Evolutionary conservation across 352 stramenopile genomes (phyloP), one percentile per base, ranked within the genome.

Genomic region (Pythium chondricola): DNA sequence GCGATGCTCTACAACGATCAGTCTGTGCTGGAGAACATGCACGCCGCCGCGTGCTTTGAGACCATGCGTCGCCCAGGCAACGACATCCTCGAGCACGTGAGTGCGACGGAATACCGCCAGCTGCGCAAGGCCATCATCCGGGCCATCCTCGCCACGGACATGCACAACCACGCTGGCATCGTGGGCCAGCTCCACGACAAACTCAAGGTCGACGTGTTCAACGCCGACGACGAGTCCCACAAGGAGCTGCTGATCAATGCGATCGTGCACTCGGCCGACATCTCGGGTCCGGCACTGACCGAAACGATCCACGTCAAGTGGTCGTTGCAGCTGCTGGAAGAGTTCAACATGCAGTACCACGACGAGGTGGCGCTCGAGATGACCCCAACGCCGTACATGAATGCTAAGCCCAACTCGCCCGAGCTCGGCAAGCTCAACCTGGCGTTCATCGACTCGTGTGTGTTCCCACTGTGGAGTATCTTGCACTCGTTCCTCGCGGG

Each of bases 1-100:
- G 85, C 85, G 33, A 73, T 89, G 66, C 66, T 84, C 11, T 96
- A 96, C 63, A 93, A 94, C 52, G 82, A 96, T 59, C 69, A 85
- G 42, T 89, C 76, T 0, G 85, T 96, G 21, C 67, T 96, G 9
- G 85, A 96, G 61, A 96, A 95, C 52, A 88, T 93, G 70, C 84
- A 95, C 44, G 71, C 83, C 0, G 78, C 77, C 4, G 70, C 76
- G 8, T 89, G 82, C 52, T 93, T 89, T 33, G 74, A 90, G 45
- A 87, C 79, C 21, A 81, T 95, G 67, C 59, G 78, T 38, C 63
- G 61, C 6, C 76, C 76, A 1, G 76, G 81, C 0, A 59, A 85
- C 47, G 78, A 93, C 48, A 78, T 94, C 7, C 49, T 94, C 5
- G 70, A 71, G 48, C 59, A 70, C 45, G 36, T 71, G 17, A 62